Conservation (phyloP, 2,329 filamentous ascomycete species). For the Neofusicoccum sp. region DNA sequence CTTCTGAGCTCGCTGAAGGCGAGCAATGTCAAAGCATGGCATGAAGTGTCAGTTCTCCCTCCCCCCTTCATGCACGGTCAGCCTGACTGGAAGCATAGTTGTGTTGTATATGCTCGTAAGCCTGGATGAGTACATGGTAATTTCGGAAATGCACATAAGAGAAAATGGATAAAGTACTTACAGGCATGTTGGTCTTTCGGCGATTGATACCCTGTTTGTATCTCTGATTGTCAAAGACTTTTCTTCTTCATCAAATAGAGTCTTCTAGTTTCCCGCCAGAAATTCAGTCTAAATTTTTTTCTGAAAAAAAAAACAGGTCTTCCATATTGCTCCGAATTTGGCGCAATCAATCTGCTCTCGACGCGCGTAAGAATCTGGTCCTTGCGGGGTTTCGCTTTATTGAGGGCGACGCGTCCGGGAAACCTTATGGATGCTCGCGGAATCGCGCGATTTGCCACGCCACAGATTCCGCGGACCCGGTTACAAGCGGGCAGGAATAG, state of each 20-base stretch:
- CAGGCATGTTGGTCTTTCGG: background rate
- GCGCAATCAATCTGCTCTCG: background rate
- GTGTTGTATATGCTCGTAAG: constrained; percentile 17
- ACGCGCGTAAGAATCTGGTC: no score
- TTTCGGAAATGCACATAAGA: background rate
- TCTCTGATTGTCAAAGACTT: background rate
- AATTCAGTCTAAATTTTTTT: no score
- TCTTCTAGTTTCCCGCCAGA: background rate
- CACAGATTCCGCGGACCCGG: no score
- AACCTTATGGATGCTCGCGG: background rate
- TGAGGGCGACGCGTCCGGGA: background rate
- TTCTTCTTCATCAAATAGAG: background rate
- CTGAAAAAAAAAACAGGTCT: no score
- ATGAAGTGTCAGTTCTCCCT: constrained; percentile 10
- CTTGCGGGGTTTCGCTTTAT: background rate
- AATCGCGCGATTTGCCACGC: background rate
- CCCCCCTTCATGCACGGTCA: background rate
- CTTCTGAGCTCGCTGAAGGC: constrained; percentile 1
- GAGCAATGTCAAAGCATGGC: constrained; percentile 2
- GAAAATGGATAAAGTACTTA: background rate
- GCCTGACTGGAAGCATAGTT: background rate
- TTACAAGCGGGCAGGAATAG: no score
- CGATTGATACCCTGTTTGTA: background rate
- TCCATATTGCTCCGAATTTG: background rate
- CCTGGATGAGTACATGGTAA: constrained; percentile 2